Evolutionary conservation across 176 grass and related monocot species (phyloP), one percentile per base, ranked within the genome.

Genomic region (Saccharum officinarum): DNA sequence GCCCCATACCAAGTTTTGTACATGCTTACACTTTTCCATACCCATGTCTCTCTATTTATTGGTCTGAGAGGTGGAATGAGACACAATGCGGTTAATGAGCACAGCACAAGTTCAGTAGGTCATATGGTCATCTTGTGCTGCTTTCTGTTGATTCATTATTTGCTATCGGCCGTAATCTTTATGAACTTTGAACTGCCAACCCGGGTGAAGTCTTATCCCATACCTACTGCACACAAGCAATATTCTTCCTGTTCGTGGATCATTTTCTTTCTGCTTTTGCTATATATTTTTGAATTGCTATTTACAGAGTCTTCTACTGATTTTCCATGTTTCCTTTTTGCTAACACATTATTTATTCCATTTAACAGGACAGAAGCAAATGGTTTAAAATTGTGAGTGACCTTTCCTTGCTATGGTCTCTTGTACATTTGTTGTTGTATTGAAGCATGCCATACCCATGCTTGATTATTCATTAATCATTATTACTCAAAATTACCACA

Each of bases 331-430:
- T 78, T 86, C 71, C n/a, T 88, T 76, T 73, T 10, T 60, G 65
- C 82, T 91, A 41, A 92, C 75, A 50, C 36, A 37, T 71, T 80
- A 84, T 82, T 10, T 86, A 42, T 18, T 73, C 73, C 25, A 61
- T 88, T 83, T 85, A 73, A 82, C 93, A 98, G 95, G 95, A 93
- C 86, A 87, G 73, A 86, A 95, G 89, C 63, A 98, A 89, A 74
- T 98, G 95, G 95, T 98, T 98, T 89, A 95, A 88, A 76, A 38
- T 61, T 61, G 95, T 98, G 85, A 98, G 95, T 91, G 77, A 80
- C 34, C 67, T 91, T 82, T 79, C 52, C 87, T 76, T 31, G 25
- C 65, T 54, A 61, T 67, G 59, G 59, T 25, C 59, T 61, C 22
- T 61, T 61, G n/a, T 61, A 25, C 22, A 52, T 68, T 75, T 46